Base-by-base conservation (phyloP, 176 grass and related monocot species). In the Chloris gayana region DNA sequence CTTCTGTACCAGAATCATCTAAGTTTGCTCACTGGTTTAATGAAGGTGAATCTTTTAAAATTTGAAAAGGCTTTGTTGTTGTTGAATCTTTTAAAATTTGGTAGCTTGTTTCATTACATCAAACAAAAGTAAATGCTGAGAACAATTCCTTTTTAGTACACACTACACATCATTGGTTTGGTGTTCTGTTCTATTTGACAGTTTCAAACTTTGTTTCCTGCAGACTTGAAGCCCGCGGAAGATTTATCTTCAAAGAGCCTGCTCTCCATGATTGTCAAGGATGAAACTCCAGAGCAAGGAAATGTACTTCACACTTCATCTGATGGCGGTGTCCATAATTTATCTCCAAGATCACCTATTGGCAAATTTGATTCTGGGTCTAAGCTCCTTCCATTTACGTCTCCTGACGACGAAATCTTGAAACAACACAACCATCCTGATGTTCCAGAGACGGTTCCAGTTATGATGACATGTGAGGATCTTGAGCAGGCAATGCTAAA, bases 11-110 rank as follows among this genome's bases (percentile, higher is more conserved):
- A 79, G 97, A 96, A 96, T 90, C 93, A 69, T 99, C 97, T 47
- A 99, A 99, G 82, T 99, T 99, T 77, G 79, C 97, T 85, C 60
- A 8, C 72, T 99, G 97, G 93, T 99, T 91, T 59, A 68, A 93
- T 82, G 90, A 91, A 91, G 97, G 97, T 96, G 90, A 76, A 74
- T 37, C 70, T n/a, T 69, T 77, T 70, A 66, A 30, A 60, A 47
- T 64, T 46, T 68, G 11, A n/a, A n/a, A n/a, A n/a, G n/a, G n/a
- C n/a, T n/a, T n/a, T n/a, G n/a, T n/a, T n/a, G n/a, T n/a, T n/a
- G n/a, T n/a, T 96, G 90, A 76, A 74, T 37, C 70, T n/a, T 69
- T 77, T 70, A 66, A 30, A 60, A 47, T 64, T 46, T 68, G 11
- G 18, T 60, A 47, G 37, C 9, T 59, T 1, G 37, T 58, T 32